Base-by-base conservation (phyloP, 768 basidiomycete species). In the Boletus fagicola region DNA sequence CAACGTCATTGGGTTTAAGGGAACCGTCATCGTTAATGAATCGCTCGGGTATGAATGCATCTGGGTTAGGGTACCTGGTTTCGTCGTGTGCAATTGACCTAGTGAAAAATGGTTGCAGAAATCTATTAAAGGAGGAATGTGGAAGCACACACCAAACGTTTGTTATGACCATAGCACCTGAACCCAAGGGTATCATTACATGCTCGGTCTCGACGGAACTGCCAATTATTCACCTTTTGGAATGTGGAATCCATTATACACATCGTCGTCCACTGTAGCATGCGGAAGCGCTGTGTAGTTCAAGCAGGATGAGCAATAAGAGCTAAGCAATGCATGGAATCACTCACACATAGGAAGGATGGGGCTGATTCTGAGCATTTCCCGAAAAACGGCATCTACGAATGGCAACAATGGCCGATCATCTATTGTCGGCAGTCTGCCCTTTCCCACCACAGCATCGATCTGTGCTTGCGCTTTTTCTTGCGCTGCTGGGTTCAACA, bases 211-310 rank as follows among this genome's bases (percentile, higher is more conserved):
- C 11, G 0, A 39, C n/a, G 7, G 26, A 11, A 15, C 5, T 8
- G 28, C 3, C 1, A 4, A 39, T 38, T 6, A 28, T 28, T 52
- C 5, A 61, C 60, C 61, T 54, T 76, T 75, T 10, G 84, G 83
- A 48, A 86, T 85, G 11, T 78, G 65, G 56, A 79, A 79, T 16
- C 76, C 75, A 33, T 67, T 59, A 57, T 79, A 80, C n/a, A 72
- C 57, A 44, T 78, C 79, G 30, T 78, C 76, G 35, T 73, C 59
- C 2, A 75, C 74, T 1, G 65, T 40, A 9, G 56, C 45, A 55
- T 71, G 74, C 0, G 72, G 66, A 18, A 73, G 24, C 1, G 62
- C 71, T 64, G 15, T 0, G 9, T 24, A 22, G n/a, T 46, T 20
- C 1, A 4, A 28, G 38, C 5, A n/a, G 8, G 5, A 30, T 59